Evolutionary conservation across 495 filamentous ascomycete genomes (phyloP).

Genomic region (Aspergillus carlsbadensis): DNA sequence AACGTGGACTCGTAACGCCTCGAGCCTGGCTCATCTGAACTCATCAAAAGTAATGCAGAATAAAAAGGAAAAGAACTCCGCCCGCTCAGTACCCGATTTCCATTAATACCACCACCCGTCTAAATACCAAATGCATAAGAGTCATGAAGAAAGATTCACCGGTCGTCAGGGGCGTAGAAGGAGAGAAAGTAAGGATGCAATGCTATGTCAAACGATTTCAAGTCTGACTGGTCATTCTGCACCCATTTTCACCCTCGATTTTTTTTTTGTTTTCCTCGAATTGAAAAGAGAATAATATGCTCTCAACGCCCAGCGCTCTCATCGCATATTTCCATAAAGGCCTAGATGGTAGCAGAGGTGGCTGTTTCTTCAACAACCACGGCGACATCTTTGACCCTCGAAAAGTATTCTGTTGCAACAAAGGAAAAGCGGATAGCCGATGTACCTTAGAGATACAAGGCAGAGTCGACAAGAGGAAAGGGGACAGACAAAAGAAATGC

Average conservation of each 20-base stretch:
- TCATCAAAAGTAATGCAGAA: slow-evolving; percentile 15
- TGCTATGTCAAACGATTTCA: not conserved
- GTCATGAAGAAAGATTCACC: slow-evolving; percentile 12
- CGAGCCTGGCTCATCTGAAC: slow-evolving; percentile 6
- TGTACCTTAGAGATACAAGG: not conserved
- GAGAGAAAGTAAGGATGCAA: slow-evolving; percentile 16
- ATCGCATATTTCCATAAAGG: slow-evolving; percentile 1
- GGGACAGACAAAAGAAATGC: not conserved
- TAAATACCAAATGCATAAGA: slow-evolving; percentile 22
- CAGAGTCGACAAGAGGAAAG: slow-evolving; percentile 9
- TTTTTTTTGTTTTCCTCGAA: slow-evolving; percentile 1
- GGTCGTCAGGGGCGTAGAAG: slow-evolving; percentile 18
- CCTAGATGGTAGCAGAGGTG: not conserved
- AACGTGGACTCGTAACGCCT: slow-evolving; percentile 1
- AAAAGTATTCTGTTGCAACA: slow-evolving; percentile 1
- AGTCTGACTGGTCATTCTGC: not conserved
- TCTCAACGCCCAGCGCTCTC: slow-evolving; percentile 3
- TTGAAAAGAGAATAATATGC: slow-evolving; percentile 3
- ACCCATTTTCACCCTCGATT: not conserved
- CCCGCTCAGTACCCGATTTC: slow-evolving; percentile 16
- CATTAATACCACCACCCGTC: slow-evolving; percentile 16
- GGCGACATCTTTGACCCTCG: not conserved
- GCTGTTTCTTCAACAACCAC: not conserved
- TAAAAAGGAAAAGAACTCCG: slow-evolving; percentile 16
- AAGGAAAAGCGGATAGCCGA: slow-evolving; percentile 8